Percentiles rank a stretch among this genome's conserved stretches.
phyloP scores from a whole-genome alignment of 116 monocot species.

The Zostera marina region DNA sequence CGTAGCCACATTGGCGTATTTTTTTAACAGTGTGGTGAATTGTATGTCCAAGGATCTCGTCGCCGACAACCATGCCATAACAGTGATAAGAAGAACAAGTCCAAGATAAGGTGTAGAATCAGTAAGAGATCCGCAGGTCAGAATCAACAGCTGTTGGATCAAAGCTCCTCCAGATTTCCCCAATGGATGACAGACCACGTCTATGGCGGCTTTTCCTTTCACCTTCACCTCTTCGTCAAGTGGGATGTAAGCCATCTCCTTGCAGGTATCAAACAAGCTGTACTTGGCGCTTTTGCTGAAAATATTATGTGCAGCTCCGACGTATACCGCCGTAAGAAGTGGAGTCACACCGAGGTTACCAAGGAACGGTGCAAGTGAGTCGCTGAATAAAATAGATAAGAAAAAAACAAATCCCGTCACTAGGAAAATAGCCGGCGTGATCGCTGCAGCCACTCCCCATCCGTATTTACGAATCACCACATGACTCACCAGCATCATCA shows the following conservation, averaged over 20 bases:
- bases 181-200: constrained; percentile 41
- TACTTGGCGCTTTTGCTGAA: constrained; percentile 98
- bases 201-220: constrained; percentile 32
- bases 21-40: constrained; percentile 13
- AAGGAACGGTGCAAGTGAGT: constrained; percentile 48
- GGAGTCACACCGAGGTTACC: constrained; percentile 65
- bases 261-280: constrained; percentile 92
- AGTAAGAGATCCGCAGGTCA: constrained; percentile 37
- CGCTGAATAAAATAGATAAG: constrained; percentile 72
- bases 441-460: constrained; percentile 91
- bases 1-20: constrained; percentile 5
- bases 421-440: constrained; percentile 75
- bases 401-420: constrained; percentile 87
- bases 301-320: constrained; percentile 87
- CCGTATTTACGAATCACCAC: constrained; percentile 79
- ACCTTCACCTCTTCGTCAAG: constrained; percentile 91
- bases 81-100: constrained; percentile 19
- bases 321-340: constrained; percentile 89
- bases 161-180: constrained; percentile 35
- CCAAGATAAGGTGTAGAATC: constrained; percentile 44
- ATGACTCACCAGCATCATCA: constrained; percentile 84
- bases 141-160: constrained; percentile 45
- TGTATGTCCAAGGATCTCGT: constrained; percentile 11
- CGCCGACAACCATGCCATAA: constrained; percentile 13
- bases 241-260: constrained; percentile 97